Evolutionary conservation across 2,329 filamentous ascomycete genomes (phyloP).

Genomic region (Pestalotiopsis sp.): DNA sequence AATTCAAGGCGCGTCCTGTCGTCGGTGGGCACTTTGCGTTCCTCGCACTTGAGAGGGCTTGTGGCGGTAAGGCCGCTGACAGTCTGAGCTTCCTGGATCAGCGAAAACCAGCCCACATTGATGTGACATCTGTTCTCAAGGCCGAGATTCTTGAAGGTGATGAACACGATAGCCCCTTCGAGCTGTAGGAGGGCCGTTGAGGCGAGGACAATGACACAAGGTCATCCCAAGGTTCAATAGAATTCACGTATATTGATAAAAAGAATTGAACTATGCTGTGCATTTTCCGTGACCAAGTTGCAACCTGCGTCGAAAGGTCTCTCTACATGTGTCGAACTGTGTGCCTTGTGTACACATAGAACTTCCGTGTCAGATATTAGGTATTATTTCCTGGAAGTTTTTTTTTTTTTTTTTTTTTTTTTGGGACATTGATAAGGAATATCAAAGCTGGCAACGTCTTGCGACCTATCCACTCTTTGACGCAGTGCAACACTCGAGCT

Average conservation of each 20-base stretch:
- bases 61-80: conserved; percentile 67
- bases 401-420: too few species aligned
- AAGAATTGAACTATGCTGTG: background rate
- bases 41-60: conserved; percentile 79
- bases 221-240: background rate
- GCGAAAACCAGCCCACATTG: conserved; percentile 30
- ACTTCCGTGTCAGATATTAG: too few species aligned
- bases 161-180: conserved; percentile 24
- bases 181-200: conserved; percentile 22
- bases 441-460: too few species aligned
- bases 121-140: conserved; percentile 36
- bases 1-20: conserved; percentile 82
- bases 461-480: too few species aligned
- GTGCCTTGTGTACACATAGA: too few species aligned
- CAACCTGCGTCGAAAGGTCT: too few species aligned
- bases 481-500: too few species aligned
- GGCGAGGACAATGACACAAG: background rate
- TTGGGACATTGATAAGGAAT: too few species aligned
- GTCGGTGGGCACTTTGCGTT: conserved; percentile 87
- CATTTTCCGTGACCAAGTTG: too few species aligned
- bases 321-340: too few species aligned
- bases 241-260: background rate
- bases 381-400: too few species aligned
- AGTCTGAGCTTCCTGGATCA: conserved; percentile 56
- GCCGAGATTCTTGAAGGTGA: conserved; percentile 25